phyloP scores from a whole-genome alignment of 2,329 filamentous ascomycete species.

The Beauveria australis region DNA sequence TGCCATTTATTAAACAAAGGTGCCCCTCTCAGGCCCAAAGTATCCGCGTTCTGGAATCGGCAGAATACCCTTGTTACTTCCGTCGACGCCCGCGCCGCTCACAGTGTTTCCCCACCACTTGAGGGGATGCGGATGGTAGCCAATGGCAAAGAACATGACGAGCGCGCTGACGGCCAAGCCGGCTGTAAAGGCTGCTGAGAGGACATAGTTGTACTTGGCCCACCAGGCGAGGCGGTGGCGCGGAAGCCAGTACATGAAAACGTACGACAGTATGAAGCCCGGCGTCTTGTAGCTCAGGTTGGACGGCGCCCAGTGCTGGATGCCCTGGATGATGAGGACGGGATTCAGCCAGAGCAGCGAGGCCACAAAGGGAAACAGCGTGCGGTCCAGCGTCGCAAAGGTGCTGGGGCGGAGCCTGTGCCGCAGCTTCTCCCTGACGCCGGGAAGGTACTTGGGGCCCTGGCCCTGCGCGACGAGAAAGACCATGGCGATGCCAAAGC shows the following conservation, averaged over 20 bases:
- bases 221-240: constrained; percentile 33
- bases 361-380: constrained; percentile 29
- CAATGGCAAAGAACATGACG: constrained; percentile 35
- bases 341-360: constrained; percentile 34
- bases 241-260: constrained; percentile 36
- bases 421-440: constrained; percentile 24
- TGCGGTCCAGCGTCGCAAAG: constrained; percentile 27
- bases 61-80: constrained; percentile 16
- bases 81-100: constrained; percentile 15
- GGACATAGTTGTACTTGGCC: constrained; percentile 39
- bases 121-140: constrained; percentile 26
- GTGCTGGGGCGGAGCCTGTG: constrained; percentile 20
- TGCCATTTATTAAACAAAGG: constrained; percentile 12
- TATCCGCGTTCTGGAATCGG: constrained; percentile 19
- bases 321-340: constrained; percentile 31
- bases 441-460: constrained; percentile 28
- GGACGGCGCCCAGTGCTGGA: constrained; percentile 35
- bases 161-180: constrained; percentile 34
- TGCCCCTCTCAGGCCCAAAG: constrained; percentile 21
- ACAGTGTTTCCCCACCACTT: constrained; percentile 37
- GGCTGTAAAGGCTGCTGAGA: constrained; percentile 33
- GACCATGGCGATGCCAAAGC: constrained; percentile 26
- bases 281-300: constrained; percentile 36
- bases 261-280: constrained; percentile 30
- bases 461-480: constrained; percentile 27